These are phyloP conservation scores for Eutypella sp. DNA, from an alignment of 2,329 filamentous ascomycete species.

Conservation along the genomic window DNA sequence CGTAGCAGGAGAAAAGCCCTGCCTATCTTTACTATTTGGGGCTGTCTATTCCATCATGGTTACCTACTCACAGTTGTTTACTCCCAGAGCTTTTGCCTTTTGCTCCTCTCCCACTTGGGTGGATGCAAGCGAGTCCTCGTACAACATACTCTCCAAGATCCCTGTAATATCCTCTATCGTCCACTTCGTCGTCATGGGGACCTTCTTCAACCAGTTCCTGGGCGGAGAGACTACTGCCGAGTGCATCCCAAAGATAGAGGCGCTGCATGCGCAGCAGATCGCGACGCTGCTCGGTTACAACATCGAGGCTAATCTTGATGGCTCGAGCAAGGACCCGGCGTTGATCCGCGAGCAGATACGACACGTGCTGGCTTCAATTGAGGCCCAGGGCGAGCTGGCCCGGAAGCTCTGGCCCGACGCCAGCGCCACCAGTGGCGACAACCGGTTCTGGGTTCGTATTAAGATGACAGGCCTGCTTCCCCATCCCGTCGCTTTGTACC, in stretches of 20 bases:
- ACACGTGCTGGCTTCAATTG: background rate
- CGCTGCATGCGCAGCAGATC: background rate
- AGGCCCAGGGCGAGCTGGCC: background rate
- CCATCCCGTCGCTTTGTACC: background rate
- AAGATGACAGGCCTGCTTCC: background rate
- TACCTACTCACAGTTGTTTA: background rate
- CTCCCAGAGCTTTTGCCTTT: background rate
- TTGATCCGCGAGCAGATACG: background rate
- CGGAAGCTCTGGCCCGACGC: background rate
- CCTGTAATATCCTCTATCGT: background rate
- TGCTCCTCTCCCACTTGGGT: background rate
- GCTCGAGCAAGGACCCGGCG: background rate
- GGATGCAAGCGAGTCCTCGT: background rate
- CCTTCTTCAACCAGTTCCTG: background rate
- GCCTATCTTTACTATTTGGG: too few relatives aligned
- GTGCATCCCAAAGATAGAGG: background rate
- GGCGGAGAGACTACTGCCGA: background rate
- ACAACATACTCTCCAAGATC: background rate
- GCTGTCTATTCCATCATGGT: too few relatives aligned
- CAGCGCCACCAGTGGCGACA: background rate
- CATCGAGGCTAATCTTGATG: background rate
- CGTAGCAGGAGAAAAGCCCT: too few relatives aligned
- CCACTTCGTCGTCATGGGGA: background rate
- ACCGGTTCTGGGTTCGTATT: background rate
- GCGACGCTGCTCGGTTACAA: background rate